These are phyloP conservation scores for Hanseniaspora nectarophila DNA, from an alignment of 805 yeast genomes.

Conservation along the genomic window DNA sequence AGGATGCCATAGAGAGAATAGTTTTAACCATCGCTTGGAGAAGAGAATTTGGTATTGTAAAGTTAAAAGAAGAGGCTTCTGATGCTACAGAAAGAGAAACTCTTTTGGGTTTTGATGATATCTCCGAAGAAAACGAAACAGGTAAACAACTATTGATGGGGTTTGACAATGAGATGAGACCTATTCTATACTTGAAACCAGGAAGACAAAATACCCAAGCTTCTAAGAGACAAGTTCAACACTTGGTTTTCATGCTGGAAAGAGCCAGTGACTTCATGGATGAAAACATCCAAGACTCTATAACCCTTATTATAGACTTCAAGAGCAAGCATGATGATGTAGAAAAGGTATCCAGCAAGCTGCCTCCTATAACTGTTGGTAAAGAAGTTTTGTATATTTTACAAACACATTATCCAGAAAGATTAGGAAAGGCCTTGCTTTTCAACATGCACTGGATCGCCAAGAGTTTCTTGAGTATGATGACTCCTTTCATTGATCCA, in stretches of 20 bases:
- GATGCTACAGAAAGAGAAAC: constrained; percentile 40
- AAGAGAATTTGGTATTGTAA: constrained; percentile 70
- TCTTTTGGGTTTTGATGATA: constrained; percentile 27
- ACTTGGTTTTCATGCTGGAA: constrained; percentile 83
- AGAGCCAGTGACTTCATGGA: constrained; percentile 92
- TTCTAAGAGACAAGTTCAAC: constrained; percentile 87
- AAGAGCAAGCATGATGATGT: constrained; percentile 48
- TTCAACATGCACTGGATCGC: constrained; percentile 91
- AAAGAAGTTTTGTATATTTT: constrained; percentile 84
- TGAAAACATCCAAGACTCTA: constrained; percentile 74
- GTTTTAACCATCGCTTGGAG: constrained; percentile 81
- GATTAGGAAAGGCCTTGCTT: constrained; percentile 82
- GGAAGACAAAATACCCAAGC: constrained; percentile 94
- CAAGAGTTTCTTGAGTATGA: constrained; percentile 65
- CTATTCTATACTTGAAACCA: constrained; percentile 83
- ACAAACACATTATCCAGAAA: constrained; percentile 95
- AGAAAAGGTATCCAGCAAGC: constrained; percentile 48
- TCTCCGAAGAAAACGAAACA: constrained; percentile 62
- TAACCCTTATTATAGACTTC: constrained; percentile 85
- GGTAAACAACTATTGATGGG: constrained; percentile 92
- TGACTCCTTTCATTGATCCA: constrained; percentile 94
- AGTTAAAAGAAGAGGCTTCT: constrained; percentile 34
- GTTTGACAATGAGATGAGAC: constrained; percentile 77
- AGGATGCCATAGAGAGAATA: constrained; percentile 61
- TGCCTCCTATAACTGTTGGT: constrained; percentile 82